Conservation (phyloP, 176 grass and related monocot genomes). For the Saccharum officinarum region DNA sequence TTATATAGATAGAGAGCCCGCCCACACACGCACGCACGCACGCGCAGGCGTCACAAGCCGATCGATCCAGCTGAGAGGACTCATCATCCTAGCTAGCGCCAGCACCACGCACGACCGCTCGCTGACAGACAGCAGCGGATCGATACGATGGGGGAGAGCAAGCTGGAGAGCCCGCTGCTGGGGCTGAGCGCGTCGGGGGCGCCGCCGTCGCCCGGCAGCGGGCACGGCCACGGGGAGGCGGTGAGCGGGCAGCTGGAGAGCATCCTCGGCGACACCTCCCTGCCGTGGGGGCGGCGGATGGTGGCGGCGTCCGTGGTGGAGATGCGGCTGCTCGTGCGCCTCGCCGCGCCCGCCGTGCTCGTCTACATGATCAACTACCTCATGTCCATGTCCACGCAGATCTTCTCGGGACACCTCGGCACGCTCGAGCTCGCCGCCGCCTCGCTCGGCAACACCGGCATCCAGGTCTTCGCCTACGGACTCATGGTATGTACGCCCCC, state of each 20-base stretch:
- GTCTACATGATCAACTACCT: conserved; percentile 71
- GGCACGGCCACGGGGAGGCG: not conserved
- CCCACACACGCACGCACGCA: too few species aligned
- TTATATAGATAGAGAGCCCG: too few species aligned
- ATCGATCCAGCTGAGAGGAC: too few species aligned
- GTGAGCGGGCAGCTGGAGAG: conserved; percentile 46
- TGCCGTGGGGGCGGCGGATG: conserved; percentile 9
- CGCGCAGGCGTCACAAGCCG: too few species aligned
- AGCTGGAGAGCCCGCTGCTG: conserved; percentile 35
- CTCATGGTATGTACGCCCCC: conserved; percentile 52
- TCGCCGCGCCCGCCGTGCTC: conserved; percentile 47
- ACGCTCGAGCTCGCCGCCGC: conserved; percentile 72
- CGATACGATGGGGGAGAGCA: not conserved
- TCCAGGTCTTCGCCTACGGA: conserved; percentile 80
- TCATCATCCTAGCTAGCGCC: too few species aligned
- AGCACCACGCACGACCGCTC: too few species aligned
- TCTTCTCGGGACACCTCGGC: conserved; percentile 70
- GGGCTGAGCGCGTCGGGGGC: not conserved
- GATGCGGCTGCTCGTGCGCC: conserved; percentile 5
- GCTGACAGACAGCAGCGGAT: too few species aligned
- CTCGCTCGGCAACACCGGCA: conserved; percentile 71
- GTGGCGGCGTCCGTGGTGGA: conserved; percentile 18
- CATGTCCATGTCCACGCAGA: conserved; percentile 73
- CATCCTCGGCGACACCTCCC: conserved; percentile 43
- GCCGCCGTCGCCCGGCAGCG: not conserved